These are phyloP conservation scores for Pichia sp. DNA, from an alignment of 1,139 yeast genomes.

Conservation along the genomic window DNA sequence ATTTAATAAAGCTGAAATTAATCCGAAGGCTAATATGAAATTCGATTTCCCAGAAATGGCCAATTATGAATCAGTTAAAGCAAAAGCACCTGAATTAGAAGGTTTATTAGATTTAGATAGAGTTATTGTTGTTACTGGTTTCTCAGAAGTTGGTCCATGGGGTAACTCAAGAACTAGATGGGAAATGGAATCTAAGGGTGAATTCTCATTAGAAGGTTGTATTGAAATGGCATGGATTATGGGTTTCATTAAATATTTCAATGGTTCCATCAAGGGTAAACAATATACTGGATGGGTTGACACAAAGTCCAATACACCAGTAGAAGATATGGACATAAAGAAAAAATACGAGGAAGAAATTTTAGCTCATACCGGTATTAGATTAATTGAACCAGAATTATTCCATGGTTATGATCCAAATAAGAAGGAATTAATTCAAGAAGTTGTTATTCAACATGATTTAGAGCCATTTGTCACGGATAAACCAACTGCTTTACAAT, in stretches of 20 bases:
- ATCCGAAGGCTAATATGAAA: conserved; percentile 93
- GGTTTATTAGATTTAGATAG: conserved; percentile 89
- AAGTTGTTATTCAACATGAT: conserved; percentile 92
- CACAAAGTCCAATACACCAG: conserved; percentile 85
- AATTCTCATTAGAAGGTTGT: conserved; percentile 96
- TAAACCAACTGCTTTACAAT: conserved; percentile 91
- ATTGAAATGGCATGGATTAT: conserved; percentile 99
- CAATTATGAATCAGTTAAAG: conserved; percentile 66
- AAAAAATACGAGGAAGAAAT: conserved; percentile 82
- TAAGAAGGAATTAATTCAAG: conserved; percentile 88
- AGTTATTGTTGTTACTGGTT: conserved; percentile 92
- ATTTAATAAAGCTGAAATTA: conserved; percentile 64
- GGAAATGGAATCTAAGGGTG: conserved; percentile 97
- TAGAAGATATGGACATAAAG: conserved; percentile 91
- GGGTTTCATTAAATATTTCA: conserved; percentile 88
- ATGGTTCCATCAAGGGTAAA: conserved; percentile 85
- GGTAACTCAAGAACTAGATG: conserved; percentile 98
- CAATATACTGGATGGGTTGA: conserved; percentile 96
- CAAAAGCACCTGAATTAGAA: conserved; percentile 68
- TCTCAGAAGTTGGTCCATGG: conserved; percentile 99
- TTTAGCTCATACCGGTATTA: conserved; percentile 90
- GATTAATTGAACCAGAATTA: conserved; percentile 92
- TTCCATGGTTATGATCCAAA: conserved; percentile 92
- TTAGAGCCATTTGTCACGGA: conserved; percentile 93
- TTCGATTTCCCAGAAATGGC: conserved; percentile 88